phyloP scores from a whole-genome alignment of 2,329 filamentous ascomycete genomes.

The Phyllosticta capitalensis region DNA sequence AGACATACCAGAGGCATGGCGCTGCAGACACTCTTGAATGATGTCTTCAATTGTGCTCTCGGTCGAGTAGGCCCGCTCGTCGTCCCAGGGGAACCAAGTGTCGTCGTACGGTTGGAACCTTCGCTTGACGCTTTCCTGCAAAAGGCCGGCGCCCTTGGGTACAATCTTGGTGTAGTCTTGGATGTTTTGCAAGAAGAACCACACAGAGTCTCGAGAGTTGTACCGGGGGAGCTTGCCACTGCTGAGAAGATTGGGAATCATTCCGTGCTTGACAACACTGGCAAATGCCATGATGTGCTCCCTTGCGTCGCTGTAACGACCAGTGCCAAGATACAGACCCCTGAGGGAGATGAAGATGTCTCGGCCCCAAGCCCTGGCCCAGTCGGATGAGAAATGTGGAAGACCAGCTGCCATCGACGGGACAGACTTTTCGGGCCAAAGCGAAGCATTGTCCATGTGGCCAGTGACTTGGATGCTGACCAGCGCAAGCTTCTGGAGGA shows the following conservation, averaged over 20 bases:
- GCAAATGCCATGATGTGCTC: conserved; percentile 94
- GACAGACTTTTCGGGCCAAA: conserved; percentile 77
- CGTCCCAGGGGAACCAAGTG: conserved; percentile 78
- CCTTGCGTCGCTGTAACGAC: conserved; percentile 76
- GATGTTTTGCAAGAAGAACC: conserved; percentile 95
- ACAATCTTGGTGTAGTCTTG: conserved; percentile 83
- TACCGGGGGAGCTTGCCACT: conserved; percentile 81
- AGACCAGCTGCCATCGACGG: conserved; percentile 85
- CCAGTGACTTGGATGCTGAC: conserved; percentile 89
- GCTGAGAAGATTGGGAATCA: conserved; percentile 91
- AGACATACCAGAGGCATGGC: conserved; percentile 81
- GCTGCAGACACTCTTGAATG: conserved; percentile 85
- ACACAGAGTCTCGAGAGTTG: conserved; percentile 91
- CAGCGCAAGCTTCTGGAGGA: conserved; percentile 79
- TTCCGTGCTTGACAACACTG: conserved; percentile 93
- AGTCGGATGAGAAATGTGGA: conserved; percentile 86
- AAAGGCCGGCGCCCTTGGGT: conserved; percentile 62
- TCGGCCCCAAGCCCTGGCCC: conserved; percentile 94
- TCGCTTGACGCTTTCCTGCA: conserved; percentile 68
- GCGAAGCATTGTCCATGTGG: conserved; percentile 76
- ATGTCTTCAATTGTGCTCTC: conserved; percentile 79
- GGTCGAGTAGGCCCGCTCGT: conserved; percentile 74
- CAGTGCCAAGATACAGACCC: conserved; percentile 83
- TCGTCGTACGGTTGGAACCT: conserved; percentile 94
- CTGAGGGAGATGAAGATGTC: conserved; percentile 95